Conservation (phyloP, 1,139 yeast species). For the Zhuliangozyma parablackwelliae region DNA sequence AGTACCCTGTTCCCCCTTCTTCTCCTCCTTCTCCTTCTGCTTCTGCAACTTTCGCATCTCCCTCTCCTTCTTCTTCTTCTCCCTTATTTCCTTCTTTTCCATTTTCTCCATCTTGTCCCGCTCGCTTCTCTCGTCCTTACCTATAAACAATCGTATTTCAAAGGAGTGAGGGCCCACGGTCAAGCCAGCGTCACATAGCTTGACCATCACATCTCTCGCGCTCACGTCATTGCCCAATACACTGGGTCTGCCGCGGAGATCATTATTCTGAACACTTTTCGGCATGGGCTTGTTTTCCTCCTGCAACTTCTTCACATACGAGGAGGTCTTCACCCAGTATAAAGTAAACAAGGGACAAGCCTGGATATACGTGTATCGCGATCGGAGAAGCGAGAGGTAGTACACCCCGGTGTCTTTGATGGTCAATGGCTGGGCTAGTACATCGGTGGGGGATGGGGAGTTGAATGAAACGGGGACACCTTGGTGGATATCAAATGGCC, state of each 20-base stretch:
- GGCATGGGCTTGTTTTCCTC: conserved; percentile 31
- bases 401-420: conserved; percentile 70
- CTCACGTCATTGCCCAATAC: conserved; percentile 45
- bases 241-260: conserved; percentile 29
- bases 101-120: conserved; percentile 33
- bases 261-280: conserved; percentile 21
- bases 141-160: conserved; percentile 71
- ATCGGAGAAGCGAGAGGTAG: conserved; percentile 67
- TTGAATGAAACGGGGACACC: conserved; percentile 68
- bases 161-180: conserved; percentile 80
- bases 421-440: conserved; percentile 62
- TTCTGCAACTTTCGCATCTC: not conserved
- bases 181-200: conserved; percentile 71
- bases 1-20: not conserved
- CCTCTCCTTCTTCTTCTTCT: conserved; percentile 5
- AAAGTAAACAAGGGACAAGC: conserved; percentile 69
- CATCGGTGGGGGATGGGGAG: conserved; percentile 55
- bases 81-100: conserved; percentile 13
- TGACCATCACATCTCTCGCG: conserved; percentile 85
- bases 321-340: conserved; percentile 69
- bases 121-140: conserved; percentile 64
- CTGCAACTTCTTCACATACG: conserved; percentile 40
- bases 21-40: conserved; percentile 1
- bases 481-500: conserved; percentile 66
- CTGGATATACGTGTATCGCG: conserved; percentile 69